Conservation (phyloP, 805 yeast genomes). For the Starmerella bombi region DNA sequence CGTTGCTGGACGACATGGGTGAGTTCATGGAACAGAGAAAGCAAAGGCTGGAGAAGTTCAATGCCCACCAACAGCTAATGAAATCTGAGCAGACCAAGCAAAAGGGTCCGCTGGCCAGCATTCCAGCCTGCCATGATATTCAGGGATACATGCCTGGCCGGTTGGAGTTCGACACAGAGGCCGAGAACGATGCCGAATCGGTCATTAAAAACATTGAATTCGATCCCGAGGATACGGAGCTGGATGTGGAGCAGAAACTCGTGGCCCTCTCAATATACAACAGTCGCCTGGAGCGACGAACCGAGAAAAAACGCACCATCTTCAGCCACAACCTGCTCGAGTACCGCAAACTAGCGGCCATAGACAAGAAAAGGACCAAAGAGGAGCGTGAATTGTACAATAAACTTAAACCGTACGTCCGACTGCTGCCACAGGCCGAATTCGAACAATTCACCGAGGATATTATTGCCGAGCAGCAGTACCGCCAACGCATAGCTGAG, state of each 20-base stretch:
- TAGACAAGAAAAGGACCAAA: conserved; percentile 73
- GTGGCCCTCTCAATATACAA: conserved; percentile 81
- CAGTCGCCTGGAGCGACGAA: conserved; percentile 76
- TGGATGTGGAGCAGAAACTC: conserved; percentile 80
- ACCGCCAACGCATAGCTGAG: conserved; percentile 71
- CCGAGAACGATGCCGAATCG: conserved; percentile 91
- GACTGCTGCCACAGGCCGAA: conserved; percentile 69
- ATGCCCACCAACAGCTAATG: conserved; percentile 43
- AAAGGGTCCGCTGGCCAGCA: conserved; percentile 62
- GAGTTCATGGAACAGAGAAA: conserved; percentile 59
- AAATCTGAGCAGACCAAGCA: conserved; percentile 51
- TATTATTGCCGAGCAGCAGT: conserved; percentile 60
- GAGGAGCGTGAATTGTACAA: conserved; percentile 78
- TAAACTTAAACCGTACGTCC: conserved; percentile 65
- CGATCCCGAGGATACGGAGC: conserved; percentile 80
- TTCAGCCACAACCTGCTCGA: conserved; percentile 69
- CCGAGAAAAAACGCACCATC: conserved; percentile 77
- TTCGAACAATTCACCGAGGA: conserved; percentile 63
- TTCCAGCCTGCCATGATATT: conserved; percentile 90
- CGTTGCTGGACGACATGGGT: conserved; percentile 47
- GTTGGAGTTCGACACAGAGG: conserved; percentile 89
- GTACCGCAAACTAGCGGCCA: conserved; percentile 64
- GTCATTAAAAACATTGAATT: conserved; percentile 91
- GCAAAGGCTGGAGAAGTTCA: conserved; percentile 54
- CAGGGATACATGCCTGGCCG: conserved; percentile 99